Evolutionary conservation across 2,329 filamentous ascomycete genomes (phyloP), one percentile per base, ranked within the genome.

Genomic region (Dothidotthia symphoricarpi): DNA sequence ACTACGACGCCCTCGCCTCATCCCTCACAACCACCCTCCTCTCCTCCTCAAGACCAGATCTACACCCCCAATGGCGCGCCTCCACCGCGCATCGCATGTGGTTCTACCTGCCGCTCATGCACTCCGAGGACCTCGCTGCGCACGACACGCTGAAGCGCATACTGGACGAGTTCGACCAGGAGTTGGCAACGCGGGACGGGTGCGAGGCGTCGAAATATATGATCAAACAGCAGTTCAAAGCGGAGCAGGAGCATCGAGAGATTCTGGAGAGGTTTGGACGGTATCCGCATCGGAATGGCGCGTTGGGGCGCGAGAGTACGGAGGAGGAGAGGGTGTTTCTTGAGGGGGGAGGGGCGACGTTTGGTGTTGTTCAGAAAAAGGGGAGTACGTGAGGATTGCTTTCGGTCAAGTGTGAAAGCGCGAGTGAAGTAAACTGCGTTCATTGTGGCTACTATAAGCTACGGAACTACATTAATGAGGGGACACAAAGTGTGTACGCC

Each of bases 31-130:
- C 47, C 41, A 35, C 56, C 19, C 59, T 75, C 26, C 38, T 72
- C 27, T 49, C 62, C n/a, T 12, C 39, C 2, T 22, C 36, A 9
- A 54, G 63, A 7, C 53, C 53, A 22, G 62, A 68, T 32, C 41
- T 53, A 16, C 58, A 66, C 25, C 57, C 59, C 1, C 40, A 46
- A 8, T 65, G 57, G 45, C 53, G 49, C 5, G 36, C 41, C 2
- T 71, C 63, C 3, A 57, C 44, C 0, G 55, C 63, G 7, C 70
- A 73, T 30, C 70, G 76, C 2, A 60, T 64, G 14, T 85, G 80
- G 78, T 77, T 83, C 52, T 75, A 75, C 51, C 62, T 83, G 51
- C 79, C 81, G 0, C 60, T 83, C 5, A 73, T 77, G 70, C 81
- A 85, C 57, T 75, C 75, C 0, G 80, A 83, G 55, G 63, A 73